Percentiles rank a stretch among this genome's conserved stretches.
These are phyloP conservation scores for Taxillus chinensis DNA, from an alignment of 164 flowering plant species.

Conservation along the genomic window DNA sequence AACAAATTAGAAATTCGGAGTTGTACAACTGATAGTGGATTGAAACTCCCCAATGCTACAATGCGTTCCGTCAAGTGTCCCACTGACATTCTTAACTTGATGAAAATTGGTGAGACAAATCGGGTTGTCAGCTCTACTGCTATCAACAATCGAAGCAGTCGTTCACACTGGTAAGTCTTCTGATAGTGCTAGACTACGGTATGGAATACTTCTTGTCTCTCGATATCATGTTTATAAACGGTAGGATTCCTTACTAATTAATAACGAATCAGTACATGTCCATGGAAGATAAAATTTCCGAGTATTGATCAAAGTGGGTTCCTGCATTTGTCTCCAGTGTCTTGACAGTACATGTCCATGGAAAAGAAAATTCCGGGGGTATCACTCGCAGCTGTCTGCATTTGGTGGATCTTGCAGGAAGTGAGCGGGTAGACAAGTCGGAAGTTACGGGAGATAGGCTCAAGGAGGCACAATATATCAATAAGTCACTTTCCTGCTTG, in stretches of 20 bases:
- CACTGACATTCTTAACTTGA: constrained; percentile 51
- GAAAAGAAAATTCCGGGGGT: constrained; percentile 50
- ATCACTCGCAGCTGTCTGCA: constrained; percentile 47
- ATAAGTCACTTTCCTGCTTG: constrained; percentile 76
- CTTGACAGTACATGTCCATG: constrained; percentile 52
- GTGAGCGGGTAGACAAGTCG: constrained; percentile 73
- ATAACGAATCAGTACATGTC: not conserved
- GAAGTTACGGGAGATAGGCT: constrained; percentile 79
- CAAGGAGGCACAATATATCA: constrained; percentile 71
- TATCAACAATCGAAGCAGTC: constrained; percentile 53
- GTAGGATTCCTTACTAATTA: not conserved
- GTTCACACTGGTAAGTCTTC: constrained; percentile 67
- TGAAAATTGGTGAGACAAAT: constrained; percentile 65
- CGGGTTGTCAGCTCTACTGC: constrained; percentile 64
- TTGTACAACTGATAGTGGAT: constrained; percentile 35
- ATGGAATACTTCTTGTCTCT: too few species aligned
- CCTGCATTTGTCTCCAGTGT: constrained; percentile 27
- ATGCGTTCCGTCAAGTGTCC: constrained; percentile 56
- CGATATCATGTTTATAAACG: too few species aligned
- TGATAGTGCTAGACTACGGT: too few species aligned
- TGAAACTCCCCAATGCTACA: constrained; percentile 60
- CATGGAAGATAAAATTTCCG: not conserved
- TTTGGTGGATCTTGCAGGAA: constrained; percentile 80
- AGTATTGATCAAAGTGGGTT: constrained; percentile 1
- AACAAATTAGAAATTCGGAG: constrained; percentile 63